A percentile compares a stretch with the other conserved stretches of the same genome.
Evolutionary conservation across 805 yeast genomes (phyloP).

Genomic region (Babjeviella inositovora): DNA sequence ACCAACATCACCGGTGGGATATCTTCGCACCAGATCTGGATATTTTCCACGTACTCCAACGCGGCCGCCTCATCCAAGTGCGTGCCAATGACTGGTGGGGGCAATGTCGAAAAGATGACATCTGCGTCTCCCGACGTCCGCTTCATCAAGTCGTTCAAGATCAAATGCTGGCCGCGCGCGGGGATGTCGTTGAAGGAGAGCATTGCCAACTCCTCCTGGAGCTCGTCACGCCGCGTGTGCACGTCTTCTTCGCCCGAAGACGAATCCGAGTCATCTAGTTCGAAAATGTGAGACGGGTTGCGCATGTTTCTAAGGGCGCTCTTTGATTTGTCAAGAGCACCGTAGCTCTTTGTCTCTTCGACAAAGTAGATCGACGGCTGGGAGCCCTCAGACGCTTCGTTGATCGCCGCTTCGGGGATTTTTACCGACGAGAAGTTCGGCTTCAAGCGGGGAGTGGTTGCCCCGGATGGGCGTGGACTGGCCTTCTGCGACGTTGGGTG

Average conservation of each 20-base stretch:
- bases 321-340: no score
- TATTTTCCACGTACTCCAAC: constrained; percentile 55
- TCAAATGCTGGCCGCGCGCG: constrained; percentile 78
- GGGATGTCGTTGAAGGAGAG: constrained; percentile 74
- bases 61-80: constrained; percentile 57
- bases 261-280: no score
- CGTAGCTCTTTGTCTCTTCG: constrained; percentile 18
- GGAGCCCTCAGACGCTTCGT: constrained; percentile 54
- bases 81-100: constrained; percentile 76
- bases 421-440: constrained; percentile 62
- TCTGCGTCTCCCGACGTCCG: constrained; percentile 46
- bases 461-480: no score
- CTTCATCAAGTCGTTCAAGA: constrained; percentile 75
- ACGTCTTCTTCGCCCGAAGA: constrained; percentile 6
- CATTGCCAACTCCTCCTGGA: constrained; percentile 2
- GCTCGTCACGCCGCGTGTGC: constrained; percentile 2
- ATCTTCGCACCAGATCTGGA: constrained; percentile 68
- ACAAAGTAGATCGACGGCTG: constrained; percentile 50
- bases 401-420: constrained; percentile 49
- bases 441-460: constrained; percentile 19
- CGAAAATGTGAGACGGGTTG: no score
- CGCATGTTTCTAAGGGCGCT: no score
- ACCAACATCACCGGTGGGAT: constrained; percentile 73
- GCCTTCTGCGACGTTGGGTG: no score
- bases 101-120: constrained; percentile 76